Conservation (phyloP, 768 basidiomycete genomes). For the Phaeolepiota aurea region DNA sequence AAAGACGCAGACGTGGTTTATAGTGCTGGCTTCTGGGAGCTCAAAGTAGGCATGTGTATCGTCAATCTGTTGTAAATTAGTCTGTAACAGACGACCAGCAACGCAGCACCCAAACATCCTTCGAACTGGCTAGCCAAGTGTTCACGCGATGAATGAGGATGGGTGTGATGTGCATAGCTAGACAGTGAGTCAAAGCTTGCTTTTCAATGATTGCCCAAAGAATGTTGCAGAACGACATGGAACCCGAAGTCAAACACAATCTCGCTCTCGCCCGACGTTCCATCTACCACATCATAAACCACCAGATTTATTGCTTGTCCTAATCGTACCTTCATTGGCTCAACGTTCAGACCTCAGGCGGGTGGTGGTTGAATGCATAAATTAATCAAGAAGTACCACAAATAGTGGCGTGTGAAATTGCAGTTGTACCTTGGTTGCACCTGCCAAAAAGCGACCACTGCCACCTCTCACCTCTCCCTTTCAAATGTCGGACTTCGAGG, state of each 20-base stretch:
- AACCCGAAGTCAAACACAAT: background rate
- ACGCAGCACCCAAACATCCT: constrained; percentile 75
- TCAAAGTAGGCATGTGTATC: constrained; percentile 79
- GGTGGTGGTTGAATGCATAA: too few species aligned
- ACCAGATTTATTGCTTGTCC: background rate
- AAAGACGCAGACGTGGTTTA: constrained; percentile 86
- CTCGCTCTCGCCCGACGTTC: background rate
- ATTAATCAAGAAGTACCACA: too few species aligned
- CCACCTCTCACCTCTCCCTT: constrained; percentile 3
- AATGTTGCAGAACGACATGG: background rate
- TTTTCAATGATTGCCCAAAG: background rate
- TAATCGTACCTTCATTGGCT: background rate
- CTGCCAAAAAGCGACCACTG: too few species aligned
- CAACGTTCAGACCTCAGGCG: background rate
- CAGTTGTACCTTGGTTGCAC: too few species aligned
- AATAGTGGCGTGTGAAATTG: background rate
- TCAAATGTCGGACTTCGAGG: constrained; percentile 41
- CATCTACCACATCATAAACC: background rate
- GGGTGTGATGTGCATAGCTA: background rate
- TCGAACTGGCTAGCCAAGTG: too few species aligned
- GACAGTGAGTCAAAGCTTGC: background rate
- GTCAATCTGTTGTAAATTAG: constrained; percentile 74
- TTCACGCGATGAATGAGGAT: background rate
- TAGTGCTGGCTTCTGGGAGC: constrained; percentile 57
- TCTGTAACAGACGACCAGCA: constrained; percentile 72